These are phyloP conservation scores for Capsella rubella DNA, from an alignment of 441 rosid genomes.

Conservation along the genomic window DNA sequence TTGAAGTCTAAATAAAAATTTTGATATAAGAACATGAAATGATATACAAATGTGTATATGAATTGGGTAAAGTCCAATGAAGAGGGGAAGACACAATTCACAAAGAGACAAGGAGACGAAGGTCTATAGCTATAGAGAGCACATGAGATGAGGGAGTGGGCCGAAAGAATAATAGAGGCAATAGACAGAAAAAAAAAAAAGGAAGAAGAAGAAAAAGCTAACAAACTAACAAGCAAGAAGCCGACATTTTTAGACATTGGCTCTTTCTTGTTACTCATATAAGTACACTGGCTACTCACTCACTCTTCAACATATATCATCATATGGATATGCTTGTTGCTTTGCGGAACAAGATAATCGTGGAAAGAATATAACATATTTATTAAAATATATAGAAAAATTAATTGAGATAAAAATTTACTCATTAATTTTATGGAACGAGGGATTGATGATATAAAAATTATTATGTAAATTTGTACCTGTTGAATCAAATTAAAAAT, in stretches of 20 bases:
- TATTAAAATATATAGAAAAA: not conserved
- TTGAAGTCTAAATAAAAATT: constrained; percentile 3
- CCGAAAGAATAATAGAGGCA: constrained; percentile 30
- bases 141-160: constrained; percentile 41
- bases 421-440: not conserved
- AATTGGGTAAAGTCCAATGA: constrained; percentile 33
- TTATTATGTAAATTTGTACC: not conserved
- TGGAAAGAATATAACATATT: not conserved
- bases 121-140: constrained; percentile 24
- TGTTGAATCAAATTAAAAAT: not conserved
- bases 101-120: constrained; percentile 29
- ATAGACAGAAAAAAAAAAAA: not conserved
- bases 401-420: no score
- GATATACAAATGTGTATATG: not conserved
- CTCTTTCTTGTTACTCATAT: constrained; percentile 20
- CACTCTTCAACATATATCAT: constrained; percentile 18
- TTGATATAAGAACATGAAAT: constrained; percentile 2
- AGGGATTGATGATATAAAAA: not conserved
- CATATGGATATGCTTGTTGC: constrained; percentile 6
- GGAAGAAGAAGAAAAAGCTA: not conserved
- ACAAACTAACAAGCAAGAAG: constrained; percentile 29
- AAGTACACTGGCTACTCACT: constrained; percentile 21
- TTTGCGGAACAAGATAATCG: not conserved
- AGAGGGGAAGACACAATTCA: constrained; percentile 11
- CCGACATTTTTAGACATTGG: constrained; percentile 5